A percentile compares a stretch with the other conserved stretches of the same genome.
These are phyloP conservation scores for Diaporthe caulivora DNA, from an alignment of 2,329 filamentous ascomycete species.

Conservation along the genomic window DNA sequence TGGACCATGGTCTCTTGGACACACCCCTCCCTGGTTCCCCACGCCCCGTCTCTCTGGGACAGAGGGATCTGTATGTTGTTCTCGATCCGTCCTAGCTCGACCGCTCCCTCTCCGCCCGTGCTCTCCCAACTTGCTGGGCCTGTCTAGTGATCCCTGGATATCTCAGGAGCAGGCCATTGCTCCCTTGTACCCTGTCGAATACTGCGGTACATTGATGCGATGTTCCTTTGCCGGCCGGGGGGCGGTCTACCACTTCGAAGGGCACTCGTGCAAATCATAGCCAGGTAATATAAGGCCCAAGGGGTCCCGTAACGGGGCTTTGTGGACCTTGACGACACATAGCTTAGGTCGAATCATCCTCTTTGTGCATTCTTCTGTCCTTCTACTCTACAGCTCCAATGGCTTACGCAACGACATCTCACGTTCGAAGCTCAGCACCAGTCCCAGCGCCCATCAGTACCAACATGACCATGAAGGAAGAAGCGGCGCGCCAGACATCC, in stretches of 20 bases:
- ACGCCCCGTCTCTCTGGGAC: conserved; percentile 22
- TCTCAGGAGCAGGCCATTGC: conserved; percentile 21
- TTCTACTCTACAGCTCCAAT: conserved; percentile 35
- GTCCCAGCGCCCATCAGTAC: conserved; percentile 41
- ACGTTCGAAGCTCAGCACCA: conserved; percentile 40
- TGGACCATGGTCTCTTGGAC: background rate
- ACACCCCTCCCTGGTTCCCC: conserved; percentile 21
- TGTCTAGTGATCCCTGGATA: conserved; percentile 27
- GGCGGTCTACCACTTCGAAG: conserved; percentile 29
- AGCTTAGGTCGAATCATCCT: conserved; percentile 32
- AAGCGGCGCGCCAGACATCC: conserved; percentile 57
- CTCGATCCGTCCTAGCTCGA: conserved; percentile 34
- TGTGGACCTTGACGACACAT: conserved; percentile 37
- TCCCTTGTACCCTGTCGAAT: conserved; percentile 27
- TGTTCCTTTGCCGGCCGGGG: conserved; percentile 36
- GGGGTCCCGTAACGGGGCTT: conserved; percentile 36
- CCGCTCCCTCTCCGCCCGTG: conserved; percentile 21
- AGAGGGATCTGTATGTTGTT: conserved; percentile 33
- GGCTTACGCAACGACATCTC: conserved; percentile 41
- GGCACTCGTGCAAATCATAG: conserved; percentile 32
- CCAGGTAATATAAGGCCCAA: conserved; percentile 33
- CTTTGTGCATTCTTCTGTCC: conserved; percentile 31
- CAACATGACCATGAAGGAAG: conserved; percentile 42
- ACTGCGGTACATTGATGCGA: conserved; percentile 25
- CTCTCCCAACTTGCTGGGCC: conserved; percentile 26